These are phyloP conservation scores for Podosphaera fusca DNA, from an alignment of 2,329 filamentous ascomycete species.

Conservation along the genomic window DNA sequence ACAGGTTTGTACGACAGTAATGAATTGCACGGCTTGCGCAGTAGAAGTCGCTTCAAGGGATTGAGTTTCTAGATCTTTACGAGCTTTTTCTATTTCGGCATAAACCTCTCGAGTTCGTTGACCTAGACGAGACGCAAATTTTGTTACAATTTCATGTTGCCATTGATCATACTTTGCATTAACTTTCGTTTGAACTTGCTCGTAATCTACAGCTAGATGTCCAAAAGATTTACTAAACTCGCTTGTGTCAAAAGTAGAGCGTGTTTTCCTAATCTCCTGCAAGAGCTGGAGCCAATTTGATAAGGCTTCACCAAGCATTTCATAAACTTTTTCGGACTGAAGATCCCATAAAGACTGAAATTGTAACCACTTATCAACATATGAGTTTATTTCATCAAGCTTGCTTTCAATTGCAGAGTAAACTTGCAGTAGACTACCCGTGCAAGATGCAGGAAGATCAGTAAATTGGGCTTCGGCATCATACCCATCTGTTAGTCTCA, in stretches of 20 bases:
- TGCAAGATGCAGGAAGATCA: slow-evolving; percentile 64
- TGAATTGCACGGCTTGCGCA: slow-evolving; percentile 91
- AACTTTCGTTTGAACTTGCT: slow-evolving; percentile 95
- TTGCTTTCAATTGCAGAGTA: slow-evolving; percentile 71
- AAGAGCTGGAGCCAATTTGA: slow-evolving; percentile 83
- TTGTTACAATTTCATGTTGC: slow-evolving; percentile 90
- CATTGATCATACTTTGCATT: slow-evolving; percentile 99
- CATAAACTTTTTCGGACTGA: slow-evolving; percentile 86
- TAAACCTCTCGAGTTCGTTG: slow-evolving; percentile 82
- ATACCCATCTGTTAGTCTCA: slow-evolving; percentile 48
- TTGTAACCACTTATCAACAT: slow-evolving; percentile 95
- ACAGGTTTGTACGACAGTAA: slow-evolving; percentile 90
- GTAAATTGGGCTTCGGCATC: slow-evolving; percentile 53
- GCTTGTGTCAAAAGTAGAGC: slow-evolving; percentile 90
- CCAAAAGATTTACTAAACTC: slow-evolving; percentile 85
- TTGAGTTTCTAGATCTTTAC: slow-evolving; percentile 74
- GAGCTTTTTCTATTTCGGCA: slow-evolving; percentile 72
- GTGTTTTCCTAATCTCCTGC: slow-evolving; percentile 90
- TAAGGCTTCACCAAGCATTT: slow-evolving; percentile 72
- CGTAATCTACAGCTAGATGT: slow-evolving; percentile 87
- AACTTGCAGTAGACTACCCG: slow-evolving; percentile 53
- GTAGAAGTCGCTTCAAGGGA: slow-evolving; percentile 87
- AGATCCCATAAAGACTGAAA: slow-evolving; percentile 98
- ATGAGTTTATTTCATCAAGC: slow-evolving; percentile 53
- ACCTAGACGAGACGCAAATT: slow-evolving; percentile 76